These are phyloP conservation scores for Grigorovia humatica DNA, from an alignment of 805 yeast species.

Conservation along the genomic window DNA sequence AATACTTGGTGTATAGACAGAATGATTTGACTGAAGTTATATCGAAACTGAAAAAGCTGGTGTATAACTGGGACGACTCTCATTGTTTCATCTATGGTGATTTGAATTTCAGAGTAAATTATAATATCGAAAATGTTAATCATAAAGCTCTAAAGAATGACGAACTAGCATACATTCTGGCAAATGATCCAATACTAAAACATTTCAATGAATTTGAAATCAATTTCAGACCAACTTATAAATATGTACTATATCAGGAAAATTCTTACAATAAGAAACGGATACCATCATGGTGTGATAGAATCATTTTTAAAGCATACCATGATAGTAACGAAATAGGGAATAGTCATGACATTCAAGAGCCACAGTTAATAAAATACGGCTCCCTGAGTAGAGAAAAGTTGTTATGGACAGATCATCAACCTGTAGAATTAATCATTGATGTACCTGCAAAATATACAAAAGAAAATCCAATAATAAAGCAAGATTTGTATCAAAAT, in stretches of 20 bases:
- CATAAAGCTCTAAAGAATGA: conserved; percentile 11
- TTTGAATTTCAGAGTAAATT: conserved; percentile 59
- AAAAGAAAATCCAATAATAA: neutral
- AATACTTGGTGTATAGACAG: conserved; percentile 40
- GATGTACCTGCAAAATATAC: conserved; percentile 4
- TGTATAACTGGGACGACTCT: conserved; percentile 10
- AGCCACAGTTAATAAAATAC: conserved; percentile 32
- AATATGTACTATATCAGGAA: conserved; percentile 40
- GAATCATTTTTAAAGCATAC: conserved; percentile 48
- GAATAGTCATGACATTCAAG: conserved; percentile 18
- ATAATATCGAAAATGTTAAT: neutral
- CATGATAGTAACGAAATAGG: neutral
- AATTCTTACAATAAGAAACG: conserved; percentile 47
- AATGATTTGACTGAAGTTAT: conserved; percentile 29
- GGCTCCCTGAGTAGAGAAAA: conserved; percentile 32
- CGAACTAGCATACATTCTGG: neutral
- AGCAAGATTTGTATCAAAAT: neutral
- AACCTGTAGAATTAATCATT: conserved; percentile 55
- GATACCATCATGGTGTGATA: conserved; percentile 84
- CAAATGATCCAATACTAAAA: conserved; percentile 34
- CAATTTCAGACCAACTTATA: conserved; percentile 71
- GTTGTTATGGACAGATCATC: conserved; percentile 61
- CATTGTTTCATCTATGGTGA: conserved; percentile 71
- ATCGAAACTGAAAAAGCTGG: neutral
- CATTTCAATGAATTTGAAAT: conserved; percentile 63